Percentiles rank a stretch among this genome's conserved stretches.
phyloP scores from a whole-genome alignment of 179 eudicot species.

The Beta macrorhiza region DNA sequence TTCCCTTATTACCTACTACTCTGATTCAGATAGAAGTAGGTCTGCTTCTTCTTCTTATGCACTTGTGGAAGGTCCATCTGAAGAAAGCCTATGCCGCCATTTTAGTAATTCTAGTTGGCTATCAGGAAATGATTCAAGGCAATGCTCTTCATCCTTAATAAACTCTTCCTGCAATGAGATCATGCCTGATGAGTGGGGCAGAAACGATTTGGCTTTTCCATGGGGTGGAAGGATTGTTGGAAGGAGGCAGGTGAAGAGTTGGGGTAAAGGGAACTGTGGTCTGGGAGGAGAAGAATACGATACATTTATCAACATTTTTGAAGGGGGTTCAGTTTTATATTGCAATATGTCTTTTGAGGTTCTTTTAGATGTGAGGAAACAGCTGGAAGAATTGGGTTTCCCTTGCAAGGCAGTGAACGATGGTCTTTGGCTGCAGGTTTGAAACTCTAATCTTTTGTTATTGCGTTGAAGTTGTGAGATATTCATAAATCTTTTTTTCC shows the following conservation, averaged over 20 bases:
- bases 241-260: slow-evolving; percentile 62
- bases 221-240: slow-evolving; percentile 97
- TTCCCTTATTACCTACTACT: slow-evolving; percentile 44
- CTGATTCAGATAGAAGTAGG: slow-evolving; percentile 46
- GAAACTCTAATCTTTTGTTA: slow-evolving; percentile 22
- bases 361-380: slow-evolving; percentile 89
- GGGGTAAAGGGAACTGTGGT: slow-evolving; percentile 53
- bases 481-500: neutral
- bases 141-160: slow-evolving; percentile 38
- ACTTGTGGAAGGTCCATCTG: slow-evolving; percentile 84
- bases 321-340: slow-evolving; percentile 90
- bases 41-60: slow-evolving; percentile 52
- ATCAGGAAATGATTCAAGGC: slow-evolving; percentile 54
- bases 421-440: slow-evolving; percentile 96
- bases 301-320: slow-evolving; percentile 81
- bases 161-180: slow-evolving; percentile 58
- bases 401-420: slow-evolving; percentile 98
- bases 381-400: slow-evolving; percentile 92
- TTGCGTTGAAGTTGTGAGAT: neutral
- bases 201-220: slow-evolving; percentile 55
- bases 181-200: slow-evolving; percentile 68
- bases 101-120: slow-evolving; percentile 67
- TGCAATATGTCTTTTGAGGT: slow-evolving; percentile 95
- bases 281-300: slow-evolving; percentile 72
- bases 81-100: slow-evolving; percentile 80